phyloP scores from a whole-genome alignment of 257 asterid genomes.

The Nicotiana undulata region DNA sequence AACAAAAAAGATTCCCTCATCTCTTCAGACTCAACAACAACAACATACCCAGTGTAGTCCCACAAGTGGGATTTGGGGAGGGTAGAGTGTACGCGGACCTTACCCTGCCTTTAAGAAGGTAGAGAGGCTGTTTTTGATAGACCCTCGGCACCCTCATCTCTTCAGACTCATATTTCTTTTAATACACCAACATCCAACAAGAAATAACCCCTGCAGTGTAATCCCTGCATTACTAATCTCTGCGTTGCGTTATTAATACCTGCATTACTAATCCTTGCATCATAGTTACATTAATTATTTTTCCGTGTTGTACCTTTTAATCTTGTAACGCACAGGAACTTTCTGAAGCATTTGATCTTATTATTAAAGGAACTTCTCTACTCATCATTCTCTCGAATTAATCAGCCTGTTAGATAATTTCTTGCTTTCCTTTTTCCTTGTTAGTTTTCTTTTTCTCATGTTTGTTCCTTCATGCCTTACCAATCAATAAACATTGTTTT shows the following conservation, averaged over 20 bases:
- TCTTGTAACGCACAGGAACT: not conserved
- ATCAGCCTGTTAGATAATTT: not conserved
- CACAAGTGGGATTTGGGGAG: no score
- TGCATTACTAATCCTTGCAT: not conserved
- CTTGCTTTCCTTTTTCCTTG: not conserved
- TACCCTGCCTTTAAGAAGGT: no score
- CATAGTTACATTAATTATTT: no score
- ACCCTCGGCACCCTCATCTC: not conserved
- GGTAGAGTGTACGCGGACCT: no score
- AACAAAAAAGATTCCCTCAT: not conserved
- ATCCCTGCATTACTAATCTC: not conserved
- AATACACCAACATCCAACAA: not conserved
- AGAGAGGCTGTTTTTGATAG: no score
- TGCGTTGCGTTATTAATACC: not conserved
- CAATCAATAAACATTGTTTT: constrained; percentile 5
- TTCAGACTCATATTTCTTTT: not conserved
- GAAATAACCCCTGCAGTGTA: not conserved
- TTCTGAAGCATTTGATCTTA: not conserved
- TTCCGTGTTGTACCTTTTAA: not conserved
- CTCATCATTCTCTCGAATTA: not conserved
- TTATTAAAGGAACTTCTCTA: not conserved
- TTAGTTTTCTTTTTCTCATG: not conserved
- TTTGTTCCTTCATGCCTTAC: not conserved
- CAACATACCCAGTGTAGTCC: no score
- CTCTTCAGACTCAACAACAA: not conserved